These are phyloP conservation scores for Corchorus olitorius DNA, from an alignment of 345 rosid species.

Conservation along the genomic window DNA sequence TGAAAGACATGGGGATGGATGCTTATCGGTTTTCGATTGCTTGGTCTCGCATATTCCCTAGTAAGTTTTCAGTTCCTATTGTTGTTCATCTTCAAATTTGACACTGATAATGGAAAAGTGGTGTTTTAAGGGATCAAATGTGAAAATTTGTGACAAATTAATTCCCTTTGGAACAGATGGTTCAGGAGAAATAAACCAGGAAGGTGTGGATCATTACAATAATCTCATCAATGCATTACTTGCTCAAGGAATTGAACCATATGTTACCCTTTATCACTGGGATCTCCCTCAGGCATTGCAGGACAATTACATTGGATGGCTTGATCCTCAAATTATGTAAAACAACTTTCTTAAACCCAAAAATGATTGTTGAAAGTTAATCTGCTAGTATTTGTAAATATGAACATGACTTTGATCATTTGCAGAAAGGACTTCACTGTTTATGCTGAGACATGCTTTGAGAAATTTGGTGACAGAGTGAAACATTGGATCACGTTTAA, in stretches of 20 bases:
- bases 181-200: conserved; percentile 75
- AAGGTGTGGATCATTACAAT: conserved; percentile 91
- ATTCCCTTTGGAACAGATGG: conserved; percentile 54
- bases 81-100: too few relatives aligned
- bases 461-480: conserved; percentile 87
- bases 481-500: conserved; percentile 93
- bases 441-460: conserved; percentile 81
- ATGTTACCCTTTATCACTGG: conserved; percentile 94
- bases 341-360: not conserved
- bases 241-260: conserved; percentile 84
- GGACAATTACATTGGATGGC: conserved; percentile 85
- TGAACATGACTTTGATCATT: not conserved
- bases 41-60: conserved; percentile 86
- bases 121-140: not conserved
- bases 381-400: too few relatives aligned
- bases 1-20: conserved; percentile 97
- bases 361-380: too few relatives aligned
- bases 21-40: conserved; percentile 92
- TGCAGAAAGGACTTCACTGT: conserved; percentile 75
- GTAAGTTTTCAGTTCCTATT: conserved; percentile 35
- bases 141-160: not conserved
- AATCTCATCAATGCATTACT: conserved; percentile 79
- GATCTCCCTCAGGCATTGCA: conserved; percentile 94
- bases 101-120: too few relatives aligned
- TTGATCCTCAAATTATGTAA: conserved; percentile 71